Evolutionary conservation across 352 stramenopile genomes (phyloP).

Genomic region (Elongisporangium prolatum): DNA sequence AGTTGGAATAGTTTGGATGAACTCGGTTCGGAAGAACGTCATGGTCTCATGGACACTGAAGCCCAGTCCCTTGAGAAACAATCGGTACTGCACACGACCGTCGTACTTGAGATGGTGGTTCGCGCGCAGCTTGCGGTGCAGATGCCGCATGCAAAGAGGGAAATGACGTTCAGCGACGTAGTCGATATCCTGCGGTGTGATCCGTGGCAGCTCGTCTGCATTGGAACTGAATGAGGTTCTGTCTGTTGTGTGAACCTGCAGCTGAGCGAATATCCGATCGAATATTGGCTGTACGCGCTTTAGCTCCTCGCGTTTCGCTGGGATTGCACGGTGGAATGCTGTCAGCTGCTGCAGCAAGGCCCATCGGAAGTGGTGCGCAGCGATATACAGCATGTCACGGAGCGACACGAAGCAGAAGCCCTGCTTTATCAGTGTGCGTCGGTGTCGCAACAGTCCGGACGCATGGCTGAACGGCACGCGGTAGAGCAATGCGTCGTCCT

Average conservation of each 20-base stretch:
- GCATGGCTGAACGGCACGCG: constrained; percentile 49
- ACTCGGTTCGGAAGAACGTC: constrained; percentile 73
- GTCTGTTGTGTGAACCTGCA: constrained; percentile 16
- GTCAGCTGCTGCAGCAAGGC: constrained; percentile 28
- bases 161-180: constrained; percentile 44
- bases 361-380: constrained; percentile 32
- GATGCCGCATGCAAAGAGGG: constrained; percentile 74
- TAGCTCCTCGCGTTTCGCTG: constrained; percentile 22
- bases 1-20: constrained; percentile 46
- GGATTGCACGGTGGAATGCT: constrained; percentile 38
- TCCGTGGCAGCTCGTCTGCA: background rate
- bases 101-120: constrained; percentile 87
- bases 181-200: constrained; percentile 84
- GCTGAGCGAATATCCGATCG: constrained; percentile 25
- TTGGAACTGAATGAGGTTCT: background rate
- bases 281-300: constrained; percentile 34
- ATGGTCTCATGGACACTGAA: constrained; percentile 76
- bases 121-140: constrained; percentile 66
- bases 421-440: constrained; percentile 34
- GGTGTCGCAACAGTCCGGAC: constrained; percentile 26
- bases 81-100: constrained; percentile 73
- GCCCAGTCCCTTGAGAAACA: constrained; percentile 83
- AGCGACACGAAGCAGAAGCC: constrained; percentile 44
- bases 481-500: constrained; percentile 18
- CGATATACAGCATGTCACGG: constrained; percentile 28